Percentiles rank a stretch among this genome's conserved stretches.
Conservation (phyloP, 2,329 filamentous ascomycete genomes). For the Neofusicoccum laricinum region DNA sequence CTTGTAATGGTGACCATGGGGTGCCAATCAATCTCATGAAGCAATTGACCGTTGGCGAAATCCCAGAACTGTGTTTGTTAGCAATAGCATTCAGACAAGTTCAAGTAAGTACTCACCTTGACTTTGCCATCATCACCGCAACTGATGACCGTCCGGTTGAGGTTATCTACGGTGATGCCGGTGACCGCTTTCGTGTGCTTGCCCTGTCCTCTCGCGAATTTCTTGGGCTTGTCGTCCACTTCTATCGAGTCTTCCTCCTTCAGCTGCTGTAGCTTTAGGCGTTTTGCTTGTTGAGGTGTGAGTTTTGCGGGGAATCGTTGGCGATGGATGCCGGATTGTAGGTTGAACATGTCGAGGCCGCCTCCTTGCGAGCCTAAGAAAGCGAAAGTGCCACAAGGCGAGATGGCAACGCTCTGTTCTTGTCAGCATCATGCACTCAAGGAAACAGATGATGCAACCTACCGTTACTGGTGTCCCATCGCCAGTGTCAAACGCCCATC, state of each 20-base stretch:
- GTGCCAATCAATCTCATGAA: conserved; percentile 81
- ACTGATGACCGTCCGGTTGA: conserved; percentile 83
- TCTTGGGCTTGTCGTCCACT: conserved; percentile 47
- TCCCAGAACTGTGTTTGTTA: conserved; percentile 72
- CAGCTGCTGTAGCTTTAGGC: conserved; percentile 63
- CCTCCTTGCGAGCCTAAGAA: conserved; percentile 81
- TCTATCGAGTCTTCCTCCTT: conserved; percentile 51
- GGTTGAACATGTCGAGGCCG: conserved; percentile 90
- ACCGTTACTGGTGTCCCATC: conserved; percentile 72
- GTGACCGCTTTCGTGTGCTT: conserved; percentile 82
- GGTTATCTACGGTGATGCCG: conserved; percentile 80
- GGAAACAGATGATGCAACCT: too few species aligned
- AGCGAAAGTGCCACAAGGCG: conserved; percentile 89
- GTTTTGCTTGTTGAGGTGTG: conserved; percentile 74
- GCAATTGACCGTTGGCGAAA: conserved; percentile 75
- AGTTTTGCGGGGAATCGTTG: conserved; percentile 81
- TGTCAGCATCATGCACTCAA: too few species aligned
- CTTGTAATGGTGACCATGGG: conserved; percentile 72
- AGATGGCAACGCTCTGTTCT: conserved; percentile 70
- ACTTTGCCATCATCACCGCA: conserved; percentile 87
- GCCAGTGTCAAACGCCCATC: conserved; percentile 87
- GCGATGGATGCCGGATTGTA: conserved; percentile 87
- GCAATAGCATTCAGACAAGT: neutral
- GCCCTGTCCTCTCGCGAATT: conserved; percentile 53
- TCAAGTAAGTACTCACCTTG: conserved; percentile 51